Conservation (phyloP, 805 yeast species). For the Blastobotrys robertii region DNA sequence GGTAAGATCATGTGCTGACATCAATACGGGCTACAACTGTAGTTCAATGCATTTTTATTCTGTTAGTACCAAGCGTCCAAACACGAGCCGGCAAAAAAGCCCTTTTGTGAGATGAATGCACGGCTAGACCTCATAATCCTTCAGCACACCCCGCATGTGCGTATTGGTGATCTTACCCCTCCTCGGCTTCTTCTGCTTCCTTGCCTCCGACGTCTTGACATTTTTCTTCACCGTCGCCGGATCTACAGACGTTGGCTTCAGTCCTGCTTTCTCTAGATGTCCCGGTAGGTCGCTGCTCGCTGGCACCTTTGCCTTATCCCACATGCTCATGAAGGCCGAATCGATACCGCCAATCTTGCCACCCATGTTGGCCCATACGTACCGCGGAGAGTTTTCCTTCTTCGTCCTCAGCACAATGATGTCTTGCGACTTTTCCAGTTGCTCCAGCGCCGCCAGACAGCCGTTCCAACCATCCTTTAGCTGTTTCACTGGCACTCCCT, state of each 20-base stretch:
- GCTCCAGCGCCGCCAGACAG: slow-evolving; percentile 67
- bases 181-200: slow-evolving; percentile 85
- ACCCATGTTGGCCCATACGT: slow-evolving; percentile 84
- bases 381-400: slow-evolving; percentile 87
- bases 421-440: slow-evolving; percentile 66
- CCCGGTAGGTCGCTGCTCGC: slow-evolving; percentile 72
- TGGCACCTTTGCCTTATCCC: slow-evolving; percentile 76
- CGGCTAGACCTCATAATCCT: slow-evolving; percentile 47
- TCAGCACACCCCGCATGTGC: slow-evolving; percentile 91
- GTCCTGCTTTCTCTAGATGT: slow-evolving; percentile 67
- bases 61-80: background rate
- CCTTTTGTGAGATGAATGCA: background rate
- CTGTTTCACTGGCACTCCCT: slow-evolving; percentile 76
- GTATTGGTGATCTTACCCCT: slow-evolving; percentile 91
- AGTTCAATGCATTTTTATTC: too few species aligned
- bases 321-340: slow-evolving; percentile 69
- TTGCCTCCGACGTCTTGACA: slow-evolving; percentile 40
- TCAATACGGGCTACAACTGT: too few species aligned
- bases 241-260: slow-evolving; percentile 96
- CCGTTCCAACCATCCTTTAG: slow-evolving; percentile 90
- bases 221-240: slow-evolving; percentile 81
- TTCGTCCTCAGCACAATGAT: slow-evolving; percentile 80
- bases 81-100: background rate
- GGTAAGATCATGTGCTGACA: too few species aligned
- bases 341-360: slow-evolving; percentile 65